Base-by-base conservation (phyloP, 108 stramenopile genomes). In the Epithemia pelagica region DNA sequence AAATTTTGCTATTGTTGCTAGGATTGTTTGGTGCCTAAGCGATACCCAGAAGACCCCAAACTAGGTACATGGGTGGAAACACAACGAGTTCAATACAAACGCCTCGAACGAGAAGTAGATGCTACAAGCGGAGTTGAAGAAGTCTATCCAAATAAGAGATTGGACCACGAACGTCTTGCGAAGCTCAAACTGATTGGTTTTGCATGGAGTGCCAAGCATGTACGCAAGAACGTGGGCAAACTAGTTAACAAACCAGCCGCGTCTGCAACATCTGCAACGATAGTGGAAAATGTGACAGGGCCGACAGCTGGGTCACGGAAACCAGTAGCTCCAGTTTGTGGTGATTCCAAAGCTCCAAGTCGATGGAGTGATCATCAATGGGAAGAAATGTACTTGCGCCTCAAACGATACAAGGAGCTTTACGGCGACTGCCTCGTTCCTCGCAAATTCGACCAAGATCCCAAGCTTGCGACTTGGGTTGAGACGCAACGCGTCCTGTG, bases 401-500 rank as follows among this genome's bases (percentile, higher is more conserved):
- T 88, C 22, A 58, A 76, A 5, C 54, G 72, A 29, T 88, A 83
- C 75, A 78, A 85, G 63, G 65, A 76, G 58, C 64, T 75, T 27
- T 69, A 79, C 31, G 87, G 87, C 0, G 71, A 82, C 62, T 74
- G 72, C 62, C 65, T 78, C 2, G 83, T 84, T 24, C 83, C 83
- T 19, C 74, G 82, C 30, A 82, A 85, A 30, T 79, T 65, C 56
- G 62, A 72, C 21, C 29, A 29, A n/a, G 75, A 81, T 65, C 66
- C 61, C 1, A 75, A 77, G 46, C 69, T 84, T 2, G 72, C 69
- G 2, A 30, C 64, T 32, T 84, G 83, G 83, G 83, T 84, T 7
- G 78, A 79, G 37, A 58, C 61, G 1, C 82, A 83, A 57, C 68
- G 82, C 23, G 71, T 68, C 3, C 52, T 78, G 55, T 78, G 75